Percentiles rank a stretch among this genome's conserved stretches.
These are phyloP conservation scores for Gracilaria gracilis DNA, from an alignment of 23 red algal genomes.

Conservation along the genomic window DNA sequence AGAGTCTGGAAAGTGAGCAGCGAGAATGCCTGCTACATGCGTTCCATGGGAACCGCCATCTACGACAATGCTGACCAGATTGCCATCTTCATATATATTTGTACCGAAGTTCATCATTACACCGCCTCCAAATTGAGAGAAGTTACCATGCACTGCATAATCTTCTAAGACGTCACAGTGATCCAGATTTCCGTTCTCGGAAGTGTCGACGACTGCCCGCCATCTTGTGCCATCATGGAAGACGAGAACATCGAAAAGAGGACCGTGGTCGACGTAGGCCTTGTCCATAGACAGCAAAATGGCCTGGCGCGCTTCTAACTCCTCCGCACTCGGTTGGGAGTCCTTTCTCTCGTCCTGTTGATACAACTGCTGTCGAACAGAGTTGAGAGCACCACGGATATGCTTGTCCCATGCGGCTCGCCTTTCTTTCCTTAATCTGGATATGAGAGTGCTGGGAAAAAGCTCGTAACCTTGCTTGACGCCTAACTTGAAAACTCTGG, in stretches of 20 bases:
- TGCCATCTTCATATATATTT: conserved; percentile 75
- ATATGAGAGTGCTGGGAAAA: conserved; percentile 58
- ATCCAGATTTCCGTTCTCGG: conserved; percentile 36
- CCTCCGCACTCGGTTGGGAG: conserved; percentile 33
- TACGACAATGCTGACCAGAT: conserved; percentile 69
- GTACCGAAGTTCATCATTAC: conserved; percentile 75
- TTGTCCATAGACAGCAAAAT: conserved; percentile 61
- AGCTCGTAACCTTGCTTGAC: conserved; percentile 69
- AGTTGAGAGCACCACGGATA: conserved; percentile 32
- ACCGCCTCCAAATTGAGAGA: conserved; percentile 58
- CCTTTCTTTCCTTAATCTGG: conserved; percentile 60
- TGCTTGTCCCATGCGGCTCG: conserved; percentile 55
- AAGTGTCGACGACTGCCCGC: conserved; percentile 73
- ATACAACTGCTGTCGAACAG: conserved; percentile 29
- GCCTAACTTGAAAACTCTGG: conserved; percentile 51
- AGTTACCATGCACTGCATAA: conserved; percentile 43
- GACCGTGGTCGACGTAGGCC: conserved; percentile 50
- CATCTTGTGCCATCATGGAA: conserved; percentile 67
- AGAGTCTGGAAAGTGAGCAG: conserved; percentile 57
- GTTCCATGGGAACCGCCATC: conserved; percentile 84
- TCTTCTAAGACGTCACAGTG: conserved; percentile 73
- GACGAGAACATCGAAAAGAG: conserved; percentile 67
- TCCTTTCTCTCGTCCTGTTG: conserved; percentile 10
- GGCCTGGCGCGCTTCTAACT: conserved; percentile 51
- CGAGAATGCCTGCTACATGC: conserved; percentile 80